Evolutionary conservation across 352 stramenopile species (phyloP), one percentile per base, ranked within the genome.

Genomic region (Phytophthora sansomeana): DNA sequence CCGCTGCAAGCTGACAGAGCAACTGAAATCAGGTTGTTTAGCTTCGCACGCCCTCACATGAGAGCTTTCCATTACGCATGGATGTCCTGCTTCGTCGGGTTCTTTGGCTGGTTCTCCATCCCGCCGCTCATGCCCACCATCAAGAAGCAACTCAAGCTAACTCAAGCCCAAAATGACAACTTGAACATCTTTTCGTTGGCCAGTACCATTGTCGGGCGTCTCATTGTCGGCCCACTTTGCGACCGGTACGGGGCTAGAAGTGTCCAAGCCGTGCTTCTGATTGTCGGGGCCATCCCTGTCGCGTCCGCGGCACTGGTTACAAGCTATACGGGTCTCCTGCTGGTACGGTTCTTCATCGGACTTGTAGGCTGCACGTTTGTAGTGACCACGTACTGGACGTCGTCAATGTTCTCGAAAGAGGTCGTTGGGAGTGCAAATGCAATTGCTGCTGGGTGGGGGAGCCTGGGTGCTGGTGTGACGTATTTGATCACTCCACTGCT

Each of bases 21-120:
- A 14, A 60, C 48, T 1, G 62, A 83, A 32, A 71, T 83, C 47
- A 56, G 59, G 6, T 36, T 76, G 11, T 69, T 81, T 30, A 78
- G 65, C 26, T 50, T 65, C 6, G 29, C 63, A 19, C 57, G 69
- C 8, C 66, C 53, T 36, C 61, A 70, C 13, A 69, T 70, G 66
- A 32, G 66, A 55, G 90, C 92, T n/a, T 98, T 98, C 75, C 93
- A 98, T 77, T 92, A 82, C 58, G 71, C 90, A n/a, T 98, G 93
- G 92, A 63, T 98, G 1, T 92, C 78, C 29, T 98, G 98, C 78
- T 98, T 98, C 80, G 83, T 94, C 35, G 94, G 93, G 39, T 98
- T 98, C 80, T 92, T 97, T 59, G 90, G 95, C 24, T 98, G 93
- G 92, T 98, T 98, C 69, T 87, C 90, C 28, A 97, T 98, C 5